Base-by-base conservation (phyloP, 306 rosid genomes). In the Boehmeria nivea region DNA sequence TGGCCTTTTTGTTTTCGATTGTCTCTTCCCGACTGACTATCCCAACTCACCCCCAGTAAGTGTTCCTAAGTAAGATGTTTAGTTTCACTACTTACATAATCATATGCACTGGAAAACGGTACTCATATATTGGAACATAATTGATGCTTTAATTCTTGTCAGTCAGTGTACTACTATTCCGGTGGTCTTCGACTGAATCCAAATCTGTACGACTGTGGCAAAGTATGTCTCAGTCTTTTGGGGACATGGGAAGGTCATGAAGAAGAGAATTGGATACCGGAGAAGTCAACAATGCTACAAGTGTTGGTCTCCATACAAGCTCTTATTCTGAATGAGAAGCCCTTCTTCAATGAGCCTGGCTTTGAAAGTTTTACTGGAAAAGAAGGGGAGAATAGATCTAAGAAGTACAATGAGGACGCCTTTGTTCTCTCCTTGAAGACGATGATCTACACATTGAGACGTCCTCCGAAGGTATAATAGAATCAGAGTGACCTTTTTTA, bases 101-200 rank as follows among this genome's bases (percentile, higher is more conserved):
- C 36, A 61, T 56, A 44, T 38, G 18, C n/a, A n/a, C n/a, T n/a
- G n/a, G n/a, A n/a, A n/a, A n/a, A n/a, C n/a, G 36, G 5, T 31
- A 31, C 36, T 31, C 36, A 10, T 31, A 31, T 4, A 31, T 31
- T 31, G 5, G 9, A 31, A 31, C 36, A 31, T 61, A 43, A 66
- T 62, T 28, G 57, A 55, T 27, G 58, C 47, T 51, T 17, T 18
- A 51, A 28, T 73, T 69, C 48, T 17, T 69, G 68, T 54, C 86
- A 87, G 95, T 67, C 54, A 70, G 88, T 87, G 67, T 58, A 80
- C 74, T 83, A 87, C 74, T 75, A 87, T 65, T 81, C 95, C 13
- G 88, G 95, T 61, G 95, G 95, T 70, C 79, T 87, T 40, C 79
- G 95, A 70, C 51, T 87, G 56, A 87, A 87, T 66, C 95, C 95